These are phyloP conservation scores for Parietichytrium sp. DNA, from an alignment of 108 stramenopile genomes.

Conservation along the genomic window DNA sequence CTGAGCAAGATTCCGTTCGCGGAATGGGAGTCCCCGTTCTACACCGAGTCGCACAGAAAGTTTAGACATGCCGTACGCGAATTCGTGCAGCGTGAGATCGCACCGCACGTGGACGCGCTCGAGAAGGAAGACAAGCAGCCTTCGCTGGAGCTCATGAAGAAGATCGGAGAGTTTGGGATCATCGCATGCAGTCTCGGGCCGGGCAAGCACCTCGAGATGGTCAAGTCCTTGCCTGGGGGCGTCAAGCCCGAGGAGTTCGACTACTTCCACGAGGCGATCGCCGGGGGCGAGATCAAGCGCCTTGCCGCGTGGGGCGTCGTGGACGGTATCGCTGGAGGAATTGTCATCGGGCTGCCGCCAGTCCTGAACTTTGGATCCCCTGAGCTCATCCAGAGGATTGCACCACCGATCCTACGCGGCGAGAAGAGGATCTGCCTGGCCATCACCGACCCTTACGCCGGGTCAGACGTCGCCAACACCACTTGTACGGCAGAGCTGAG, in stretches of 20 bases:
- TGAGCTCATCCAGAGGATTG: neutral
- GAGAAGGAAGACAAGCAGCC: conserved; percentile 16
- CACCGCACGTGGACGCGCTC: neutral
- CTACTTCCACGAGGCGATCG: neutral
- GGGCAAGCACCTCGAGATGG: conserved; percentile 36
- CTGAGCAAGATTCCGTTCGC: conserved; percentile 8
- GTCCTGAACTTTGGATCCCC: neutral
- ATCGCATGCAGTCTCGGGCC: neutral
- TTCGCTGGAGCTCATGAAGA: neutral
- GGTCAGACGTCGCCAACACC: neutral
- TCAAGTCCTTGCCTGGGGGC: conserved; percentile 3
- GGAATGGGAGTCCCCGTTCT: conserved; percentile 24
- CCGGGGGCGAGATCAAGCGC: neutral
- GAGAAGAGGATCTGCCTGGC: conserved; percentile 31
- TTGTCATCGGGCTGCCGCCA: conserved; percentile 18
- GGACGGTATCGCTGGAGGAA: neutral
- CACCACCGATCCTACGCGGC: neutral
- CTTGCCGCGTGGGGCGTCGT: neutral
- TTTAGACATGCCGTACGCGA: conserved; percentile 21
- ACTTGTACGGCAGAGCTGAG: neutral
- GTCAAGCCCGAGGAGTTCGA: conserved; percentile 37
- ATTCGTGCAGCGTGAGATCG: conserved; percentile 13
- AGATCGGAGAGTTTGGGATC: neutral
- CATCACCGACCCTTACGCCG: conserved; percentile 36
- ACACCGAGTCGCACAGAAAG: neutral